Conservation (phyloP, 2,329 filamentous ascomycete genomes). For the Mycocentrospora acerina region DNA sequence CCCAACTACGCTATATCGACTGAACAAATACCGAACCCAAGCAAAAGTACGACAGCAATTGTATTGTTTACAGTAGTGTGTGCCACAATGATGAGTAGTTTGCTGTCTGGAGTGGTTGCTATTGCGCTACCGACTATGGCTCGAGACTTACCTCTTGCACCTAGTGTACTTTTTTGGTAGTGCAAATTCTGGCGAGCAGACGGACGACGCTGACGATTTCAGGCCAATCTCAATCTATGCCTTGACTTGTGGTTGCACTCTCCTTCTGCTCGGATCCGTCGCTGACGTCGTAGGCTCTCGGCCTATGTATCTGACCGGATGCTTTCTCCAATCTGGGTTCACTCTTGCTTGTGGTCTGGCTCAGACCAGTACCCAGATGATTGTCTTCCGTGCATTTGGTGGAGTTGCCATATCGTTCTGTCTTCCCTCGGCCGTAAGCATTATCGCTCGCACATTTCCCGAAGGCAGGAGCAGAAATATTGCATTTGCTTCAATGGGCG, state of each 20-base stretch:
- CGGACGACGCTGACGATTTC: slow-evolving; percentile 8
- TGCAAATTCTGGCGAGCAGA: neutral
- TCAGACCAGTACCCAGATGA: slow-evolving; percentile 43
- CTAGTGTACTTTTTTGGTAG: slow-evolving; percentile 33
- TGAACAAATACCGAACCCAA: slow-evolving; percentile 15
- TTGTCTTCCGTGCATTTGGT: slow-evolving; percentile 50
- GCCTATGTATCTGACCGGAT: slow-evolving; percentile 50
- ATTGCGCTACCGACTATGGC: slow-evolving; percentile 49
- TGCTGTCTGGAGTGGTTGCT: slow-evolving; percentile 43
- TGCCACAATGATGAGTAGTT: slow-evolving; percentile 26
- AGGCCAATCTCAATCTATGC: slow-evolving; percentile 43
- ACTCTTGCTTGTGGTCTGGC: slow-evolving; percentile 49
- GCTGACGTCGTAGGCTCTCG: slow-evolving; percentile 54
- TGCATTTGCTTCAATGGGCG: slow-evolving; percentile 54
- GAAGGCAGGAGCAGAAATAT: slow-evolving; percentile 53
- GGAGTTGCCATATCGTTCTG: slow-evolving; percentile 52
- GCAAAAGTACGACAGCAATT: slow-evolving; percentile 28
- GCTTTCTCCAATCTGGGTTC: slow-evolving; percentile 47
- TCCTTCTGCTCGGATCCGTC: slow-evolving; percentile 54
- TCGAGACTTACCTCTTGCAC: slow-evolving; percentile 24
- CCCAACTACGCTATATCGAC: slow-evolving; percentile 12
- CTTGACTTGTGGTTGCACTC: slow-evolving; percentile 51
- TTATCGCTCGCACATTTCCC: slow-evolving; percentile 52
- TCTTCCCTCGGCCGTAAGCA: slow-evolving; percentile 52
- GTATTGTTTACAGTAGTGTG: slow-evolving; percentile 30